Evolutionary conservation across 306 rosid species (phyloP), one percentile per base, ranked within the genome.

Genomic region (Arachis hypogaea): DNA sequence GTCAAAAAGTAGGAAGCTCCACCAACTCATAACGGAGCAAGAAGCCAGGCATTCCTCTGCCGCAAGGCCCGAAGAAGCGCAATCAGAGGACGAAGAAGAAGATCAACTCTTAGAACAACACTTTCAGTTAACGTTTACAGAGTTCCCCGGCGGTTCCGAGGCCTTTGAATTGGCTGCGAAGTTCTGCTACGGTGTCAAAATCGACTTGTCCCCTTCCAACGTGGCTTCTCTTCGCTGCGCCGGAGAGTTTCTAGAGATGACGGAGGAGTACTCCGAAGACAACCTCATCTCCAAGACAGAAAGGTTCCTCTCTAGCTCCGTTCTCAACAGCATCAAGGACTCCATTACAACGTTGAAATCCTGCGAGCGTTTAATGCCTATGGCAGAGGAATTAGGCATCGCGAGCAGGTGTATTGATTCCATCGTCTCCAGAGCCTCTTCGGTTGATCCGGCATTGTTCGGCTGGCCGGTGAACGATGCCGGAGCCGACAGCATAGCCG

Each of bases 181-280:
- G 82, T 94, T 89, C 77, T 92, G 96, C 74, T 94, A 94, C 61
- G 98, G 98, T 28, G 99, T 94, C 66, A 94, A 89, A 81, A 81
- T 88, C 65, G 99, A 94, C 62, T 57, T 92, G 29, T 80, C 82
- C 66, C 69, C 98, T 54, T 63, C 88, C 84, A 94, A 89, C 68
- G 98, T 83, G 11, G 98, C 84, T 11, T 85, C 89, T 4, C 94
- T 94, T 45, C 93, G 99, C 11, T 92, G 99, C 72, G 99, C 98
- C 59, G 99, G 96, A 0, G 98, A 94, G 83, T 88, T 85, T 72
- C 83, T 94, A 16, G 96, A 94, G 5, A 94, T 94, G 99, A 90
- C 99, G 1, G 97, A 94, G 50, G 89, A 92, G 14, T 95, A 82
- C 77, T 85, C 92, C 3, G 99, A 87, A 42, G 98, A 89, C 71